phyloP scores from a whole-genome alignment of 2,329 filamentous ascomycete genomes.

The Colletotrichum salicis region DNA sequence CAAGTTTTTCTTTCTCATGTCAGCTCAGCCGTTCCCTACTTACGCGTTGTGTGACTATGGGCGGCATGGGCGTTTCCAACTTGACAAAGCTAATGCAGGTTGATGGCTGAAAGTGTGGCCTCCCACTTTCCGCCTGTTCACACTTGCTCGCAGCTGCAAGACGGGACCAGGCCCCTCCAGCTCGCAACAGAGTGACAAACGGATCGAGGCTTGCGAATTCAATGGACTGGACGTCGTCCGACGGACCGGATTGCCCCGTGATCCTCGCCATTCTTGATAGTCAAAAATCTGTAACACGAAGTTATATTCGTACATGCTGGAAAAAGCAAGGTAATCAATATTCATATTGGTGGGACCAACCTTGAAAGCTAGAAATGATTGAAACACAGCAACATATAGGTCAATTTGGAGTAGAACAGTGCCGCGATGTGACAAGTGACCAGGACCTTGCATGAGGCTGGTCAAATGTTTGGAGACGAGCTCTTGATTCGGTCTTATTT shows the following conservation, averaged over 20 bases:
- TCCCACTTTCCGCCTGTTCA: background rate
- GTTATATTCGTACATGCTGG: background rate
- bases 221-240: background rate
- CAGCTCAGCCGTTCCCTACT: background rate
- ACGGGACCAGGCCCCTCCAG: background rate
- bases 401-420: background rate
- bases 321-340: background rate
- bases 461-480: background rate
- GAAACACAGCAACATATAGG: background rate
- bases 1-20: background rate
- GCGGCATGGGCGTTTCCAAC: slow-evolving; percentile 18
- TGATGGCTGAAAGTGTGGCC: background rate
- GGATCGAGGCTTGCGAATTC: background rate
- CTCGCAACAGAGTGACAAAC: background rate
- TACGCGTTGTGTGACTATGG: background rate
- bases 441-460: slow-evolving; percentile 26
- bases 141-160: background rate
- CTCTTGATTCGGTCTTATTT: slow-evolving; percentile 2
- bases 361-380: background rate
- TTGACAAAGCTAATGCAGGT: slow-evolving; percentile 6
- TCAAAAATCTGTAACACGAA: background rate
- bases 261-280: background rate
- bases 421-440: slow-evolving; percentile 27
- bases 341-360: background rate
- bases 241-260: background rate